Evolutionary conservation across 1,139 yeast genomes (phyloP).

Genomic region (Candida tetrigidarum): DNA sequence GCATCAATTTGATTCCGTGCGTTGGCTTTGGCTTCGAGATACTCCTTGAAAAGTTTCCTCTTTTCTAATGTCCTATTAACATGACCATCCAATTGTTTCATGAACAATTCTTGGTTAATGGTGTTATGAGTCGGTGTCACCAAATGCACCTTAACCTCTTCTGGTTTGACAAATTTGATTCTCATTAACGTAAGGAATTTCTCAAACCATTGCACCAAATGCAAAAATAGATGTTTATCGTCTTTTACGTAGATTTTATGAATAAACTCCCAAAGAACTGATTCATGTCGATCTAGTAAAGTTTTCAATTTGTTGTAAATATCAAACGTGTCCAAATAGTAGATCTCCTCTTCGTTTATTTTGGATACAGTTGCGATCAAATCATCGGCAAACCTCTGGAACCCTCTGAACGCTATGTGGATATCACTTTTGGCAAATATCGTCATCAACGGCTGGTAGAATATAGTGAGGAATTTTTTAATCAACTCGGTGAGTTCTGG

Average conservation of each 20-base stretch:
- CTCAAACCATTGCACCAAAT: constrained; percentile 70
- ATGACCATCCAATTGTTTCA: constrained; percentile 34
- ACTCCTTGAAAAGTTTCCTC: constrained; percentile 40
- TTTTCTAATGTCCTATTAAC: constrained; percentile 33
- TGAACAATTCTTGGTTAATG: constrained; percentile 28
- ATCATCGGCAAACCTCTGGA: constrained; percentile 76
- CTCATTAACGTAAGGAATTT: constrained; percentile 59
- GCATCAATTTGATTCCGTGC: constrained; percentile 41
- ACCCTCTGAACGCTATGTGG: constrained; percentile 73
- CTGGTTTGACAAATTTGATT: constrained; percentile 60
- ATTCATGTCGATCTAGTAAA: constrained; percentile 71
- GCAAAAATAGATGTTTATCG: constrained; percentile 69
- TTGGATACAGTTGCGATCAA: constrained; percentile 55
- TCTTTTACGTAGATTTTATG: constrained; percentile 80
- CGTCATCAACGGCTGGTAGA: constrained; percentile 82
- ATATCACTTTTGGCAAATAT: constrained; percentile 78
- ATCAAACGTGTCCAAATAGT: constrained; percentile 44
- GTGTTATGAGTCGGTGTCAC: constrained; percentile 20
- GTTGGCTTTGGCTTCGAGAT: constrained; percentile 25
- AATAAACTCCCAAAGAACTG: constrained; percentile 70
- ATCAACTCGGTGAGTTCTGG: constrained; percentile 74
- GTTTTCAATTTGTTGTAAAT: constrained; percentile 69
- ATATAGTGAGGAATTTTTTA: constrained; percentile 72
- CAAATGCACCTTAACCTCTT: constrained; percentile 46
- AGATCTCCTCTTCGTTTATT: constrained; percentile 52